Conservation (phyloP, 345 rosid genomes). For the Melaleuca alternifolia region DNA sequence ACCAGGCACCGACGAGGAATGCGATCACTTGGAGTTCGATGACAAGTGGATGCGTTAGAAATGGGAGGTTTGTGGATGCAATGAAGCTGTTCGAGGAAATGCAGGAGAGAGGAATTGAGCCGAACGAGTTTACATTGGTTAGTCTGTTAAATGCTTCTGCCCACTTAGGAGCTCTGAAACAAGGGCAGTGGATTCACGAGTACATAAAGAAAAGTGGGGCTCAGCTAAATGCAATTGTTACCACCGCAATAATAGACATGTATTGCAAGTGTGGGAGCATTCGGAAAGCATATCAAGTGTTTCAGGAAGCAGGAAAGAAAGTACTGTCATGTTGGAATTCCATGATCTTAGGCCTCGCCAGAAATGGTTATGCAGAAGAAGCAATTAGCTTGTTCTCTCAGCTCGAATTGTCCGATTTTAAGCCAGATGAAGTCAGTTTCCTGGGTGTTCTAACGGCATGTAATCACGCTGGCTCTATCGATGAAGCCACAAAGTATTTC, state of each 20-base stretch:
- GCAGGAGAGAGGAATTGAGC: conserved; percentile 29
- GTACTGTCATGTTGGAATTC: conserved; percentile 77
- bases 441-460: conserved; percentile 69
- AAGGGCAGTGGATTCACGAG: conserved; percentile 69
- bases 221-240: conserved; percentile 38
- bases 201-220: conserved; percentile 31
- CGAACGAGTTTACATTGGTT: conserved; percentile 65
- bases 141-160: conserved; percentile 66
- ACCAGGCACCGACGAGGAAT: conserved; percentile 32
- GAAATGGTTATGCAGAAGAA: conserved; percentile 42
- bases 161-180: conserved; percentile 48
- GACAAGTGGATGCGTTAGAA: conserved; percentile 67
- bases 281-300: conserved; percentile 36
- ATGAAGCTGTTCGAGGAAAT: conserved; percentile 44
- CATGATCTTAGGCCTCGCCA: conserved; percentile 66
- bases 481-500: conserved; percentile 36
- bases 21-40: conserved; percentile 64
- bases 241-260: conserved; percentile 70
- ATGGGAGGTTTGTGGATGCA: conserved; percentile 38
- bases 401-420: conserved; percentile 34
- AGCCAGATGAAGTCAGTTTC: conserved; percentile 55
- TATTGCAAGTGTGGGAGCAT: conserved; percentile 62
- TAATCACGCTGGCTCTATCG: conserved; percentile 46
- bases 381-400: conserved; percentile 40
- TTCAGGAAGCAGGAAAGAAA: conserved; percentile 15